A percentile compares a stretch with the other conserved stretches of the same genome.
These are phyloP conservation scores for Geotrichum aggregatum DNA, from an alignment of 1,139 yeast genomes.

Conservation along the genomic window DNA sequence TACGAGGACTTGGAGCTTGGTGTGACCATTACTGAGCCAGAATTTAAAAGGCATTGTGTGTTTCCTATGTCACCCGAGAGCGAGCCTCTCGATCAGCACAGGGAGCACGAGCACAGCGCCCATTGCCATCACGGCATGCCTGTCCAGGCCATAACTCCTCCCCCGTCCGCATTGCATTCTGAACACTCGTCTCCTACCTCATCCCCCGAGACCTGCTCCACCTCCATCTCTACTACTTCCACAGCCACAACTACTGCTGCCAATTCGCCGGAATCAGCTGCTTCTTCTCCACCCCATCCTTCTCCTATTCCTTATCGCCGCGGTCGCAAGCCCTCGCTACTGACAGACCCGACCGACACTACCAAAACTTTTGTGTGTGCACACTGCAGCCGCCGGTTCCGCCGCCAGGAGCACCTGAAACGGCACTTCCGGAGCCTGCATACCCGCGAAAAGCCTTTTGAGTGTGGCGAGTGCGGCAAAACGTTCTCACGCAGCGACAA, in stretches of 20 bases:
- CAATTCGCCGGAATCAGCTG: not conserved
- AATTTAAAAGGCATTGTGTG: not conserved
- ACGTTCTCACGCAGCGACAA: constrained; percentile 74
- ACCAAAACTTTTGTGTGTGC: constrained; percentile 36
- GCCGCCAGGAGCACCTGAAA: constrained; percentile 74
- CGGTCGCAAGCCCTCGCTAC: constrained; percentile 34
- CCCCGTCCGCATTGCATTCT: not conserved
- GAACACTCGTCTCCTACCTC: not conserved
- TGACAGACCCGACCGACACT: constrained; percentile 25
- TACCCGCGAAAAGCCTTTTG: constrained; percentile 71
- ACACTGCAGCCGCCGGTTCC: constrained; percentile 45
- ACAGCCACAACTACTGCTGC: not conserved
- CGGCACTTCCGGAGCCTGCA: constrained; percentile 67
- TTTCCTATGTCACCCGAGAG: constrained; percentile 1
- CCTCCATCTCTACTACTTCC: not conserved
- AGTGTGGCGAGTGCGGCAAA: constrained; percentile 65
- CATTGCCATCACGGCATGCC: not conserved
- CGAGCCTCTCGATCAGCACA: not conserved
- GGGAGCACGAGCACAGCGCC: not conserved
- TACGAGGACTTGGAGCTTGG: constrained; percentile 5
- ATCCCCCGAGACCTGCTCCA: not conserved
- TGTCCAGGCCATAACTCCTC: constrained; percentile 1
- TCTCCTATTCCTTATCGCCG: constrained; percentile 25
- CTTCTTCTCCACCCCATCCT: not conserved
- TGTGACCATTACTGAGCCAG: not conserved